Percentiles rank a stretch among this genome's conserved stretches.
phyloP scores from a whole-genome alignment of 306 rosid species.

The Citrullus amarus region DNA sequence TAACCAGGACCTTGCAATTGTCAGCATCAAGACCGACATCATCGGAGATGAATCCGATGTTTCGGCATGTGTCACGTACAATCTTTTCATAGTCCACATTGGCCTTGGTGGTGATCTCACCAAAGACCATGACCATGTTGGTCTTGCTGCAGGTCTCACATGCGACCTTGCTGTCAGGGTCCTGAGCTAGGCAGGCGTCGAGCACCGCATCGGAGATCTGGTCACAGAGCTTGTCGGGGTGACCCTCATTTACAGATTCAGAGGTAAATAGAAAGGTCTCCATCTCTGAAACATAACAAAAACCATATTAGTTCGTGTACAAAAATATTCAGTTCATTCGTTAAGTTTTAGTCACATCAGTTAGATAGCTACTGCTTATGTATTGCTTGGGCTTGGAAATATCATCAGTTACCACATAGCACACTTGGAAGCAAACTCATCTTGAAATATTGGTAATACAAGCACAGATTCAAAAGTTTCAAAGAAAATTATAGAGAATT shows the following conservation, averaged over 20 bases:
- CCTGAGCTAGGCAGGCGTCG: constrained; percentile 93
- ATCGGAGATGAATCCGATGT: constrained; percentile 75
- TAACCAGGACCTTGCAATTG: constrained; percentile 95
- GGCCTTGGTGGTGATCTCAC: constrained; percentile 99
- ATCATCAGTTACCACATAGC: neutral
- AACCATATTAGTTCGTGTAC: constrained; percentile 4
- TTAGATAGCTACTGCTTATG: neutral
- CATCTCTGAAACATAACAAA: constrained; percentile 56
- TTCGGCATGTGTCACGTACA: constrained; percentile 88
- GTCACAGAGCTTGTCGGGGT: constrained; percentile 99
- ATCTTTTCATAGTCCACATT: constrained; percentile 90
- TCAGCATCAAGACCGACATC: constrained; percentile 99
- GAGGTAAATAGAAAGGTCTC: constrained; percentile 92
- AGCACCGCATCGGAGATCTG: constrained; percentile 99
- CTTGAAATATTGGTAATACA: neutral
- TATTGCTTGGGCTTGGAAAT: neutral
- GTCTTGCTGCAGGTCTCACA: constrained; percentile 99
- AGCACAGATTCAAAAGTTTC: neutral
- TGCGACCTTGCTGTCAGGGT: constrained; percentile 99
- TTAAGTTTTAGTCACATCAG: neutral
- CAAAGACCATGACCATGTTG: constrained; percentile 98
- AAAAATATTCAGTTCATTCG: neutral
- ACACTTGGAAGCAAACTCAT: neutral
- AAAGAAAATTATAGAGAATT: neutral
- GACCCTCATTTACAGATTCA: constrained; percentile 98